Base-by-base conservation (phyloP, 2,329 filamentous ascomycete species). In the Didymella pinodella region DNA sequence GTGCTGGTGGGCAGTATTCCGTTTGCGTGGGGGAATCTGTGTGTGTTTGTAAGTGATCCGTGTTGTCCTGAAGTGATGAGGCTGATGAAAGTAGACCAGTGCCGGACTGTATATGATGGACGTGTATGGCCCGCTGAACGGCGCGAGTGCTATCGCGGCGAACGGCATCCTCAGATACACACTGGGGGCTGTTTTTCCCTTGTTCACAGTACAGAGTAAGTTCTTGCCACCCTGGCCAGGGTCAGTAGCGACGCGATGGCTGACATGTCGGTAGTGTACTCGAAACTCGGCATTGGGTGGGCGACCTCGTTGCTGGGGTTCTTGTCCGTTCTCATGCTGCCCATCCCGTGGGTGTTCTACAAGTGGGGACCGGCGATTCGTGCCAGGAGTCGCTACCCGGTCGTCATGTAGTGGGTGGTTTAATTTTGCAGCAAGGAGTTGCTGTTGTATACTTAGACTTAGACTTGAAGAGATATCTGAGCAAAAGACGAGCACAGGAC, bases 11-110 rank as follows among this genome's bases (percentile, higher is more conserved):
- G 84, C 4, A 83, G 85, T 7, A 75, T 86, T 2, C 78, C 83
- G 0, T 88, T 88, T 65, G 84, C 84, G 0, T 86, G 83, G 80
- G 86, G 86, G 1, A 88, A 87, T 64, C 72, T 88, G 0, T 85
- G 81, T 59, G 77, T 89, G 2, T 88, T 88, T 64, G 80, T 87
- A 79, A 80, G 74, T 73, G 32, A 36, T 4, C 6, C 5, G 12
- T n/a, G 14, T n/a, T 11, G 12, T 12, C n/a, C 18, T 36, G 14
- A 2, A 36, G n/a, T 3, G n/a, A 22, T 10, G 18, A 12, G 7
- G 11, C 18, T 41, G 38, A 41, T 11, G 38, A 7, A 22, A 4
- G 10, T 29, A 72, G 70, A 68, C 66, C 6, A 71, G 71, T 2
- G 64, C 69, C 6, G 67, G 64, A 2, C 57, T 76, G 28, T 76